phyloP scores from a whole-genome alignment of 768 basidiomycete genomes.

The Lactarius vividus region DNA sequence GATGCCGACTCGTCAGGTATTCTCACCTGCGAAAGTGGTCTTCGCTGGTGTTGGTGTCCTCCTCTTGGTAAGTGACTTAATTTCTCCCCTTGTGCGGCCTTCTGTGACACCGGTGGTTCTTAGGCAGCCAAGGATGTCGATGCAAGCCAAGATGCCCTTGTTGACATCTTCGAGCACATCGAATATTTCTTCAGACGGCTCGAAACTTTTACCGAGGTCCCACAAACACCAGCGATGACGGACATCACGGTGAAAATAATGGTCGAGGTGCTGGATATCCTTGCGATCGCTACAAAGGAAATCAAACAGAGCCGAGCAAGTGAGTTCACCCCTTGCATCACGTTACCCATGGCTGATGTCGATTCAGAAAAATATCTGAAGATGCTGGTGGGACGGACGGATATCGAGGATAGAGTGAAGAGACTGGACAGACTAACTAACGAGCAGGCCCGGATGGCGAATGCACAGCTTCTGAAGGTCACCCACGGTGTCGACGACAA shows the following conservation, averaged over 20 bases:
- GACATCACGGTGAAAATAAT: conserved; percentile 3
- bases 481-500: background rate
- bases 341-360: background rate
- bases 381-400: background rate
- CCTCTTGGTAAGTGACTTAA: background rate
- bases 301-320: background rate
- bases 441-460: conserved; percentile 1
- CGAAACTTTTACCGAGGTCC: conserved; percentile 1
- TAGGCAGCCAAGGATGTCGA: conserved; percentile 5
- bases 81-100: background rate
- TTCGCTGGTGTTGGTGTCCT: conserved; percentile 9
- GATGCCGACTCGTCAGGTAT: background rate
- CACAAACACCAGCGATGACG: background rate
- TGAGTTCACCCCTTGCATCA: background rate
- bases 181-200: conserved; percentile 5
- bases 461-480: background rate
- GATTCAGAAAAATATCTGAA: conserved; percentile 7
- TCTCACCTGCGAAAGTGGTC: background rate
- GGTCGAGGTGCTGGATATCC: conserved; percentile 7
- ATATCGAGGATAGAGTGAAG: conserved; percentile 5
- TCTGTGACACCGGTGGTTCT: background rate
- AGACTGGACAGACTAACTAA: background rate
- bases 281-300: conserved; percentile 1
- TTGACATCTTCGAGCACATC: conserved; percentile 2
- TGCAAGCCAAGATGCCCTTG: background rate